These are phyloP conservation scores for Emericellopsis cladophorae DNA, from an alignment of 2,329 filamentous ascomycete species.

Conservation along the genomic window DNA sequence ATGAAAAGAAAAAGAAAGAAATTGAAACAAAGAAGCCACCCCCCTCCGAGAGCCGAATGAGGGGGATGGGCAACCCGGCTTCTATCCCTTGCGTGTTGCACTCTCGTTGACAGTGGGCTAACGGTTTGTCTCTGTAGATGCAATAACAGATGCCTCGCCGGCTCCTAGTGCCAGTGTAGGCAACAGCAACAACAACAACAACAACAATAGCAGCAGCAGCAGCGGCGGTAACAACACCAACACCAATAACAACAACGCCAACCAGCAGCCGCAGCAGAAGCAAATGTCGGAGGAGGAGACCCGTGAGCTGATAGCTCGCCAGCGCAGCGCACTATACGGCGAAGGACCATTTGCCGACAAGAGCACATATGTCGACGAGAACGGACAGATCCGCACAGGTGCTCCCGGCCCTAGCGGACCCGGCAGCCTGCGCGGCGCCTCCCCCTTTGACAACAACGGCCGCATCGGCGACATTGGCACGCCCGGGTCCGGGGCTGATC, in stretches of 20 bases:
- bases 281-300: slow-evolving; percentile 92
- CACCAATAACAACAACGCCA: slow-evolving; percentile 15
- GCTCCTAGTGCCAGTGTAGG: slow-evolving; percentile 10
- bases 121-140: slow-evolving; percentile 32
- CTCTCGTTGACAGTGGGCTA: slow-evolving; percentile 18
- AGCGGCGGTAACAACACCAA: slow-evolving; percentile 3
- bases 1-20: slow-evolving; percentile 14
- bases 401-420: slow-evolving; percentile 53
- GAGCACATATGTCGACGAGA: slow-evolving; percentile 56
- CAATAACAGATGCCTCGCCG: slow-evolving; percentile 28
- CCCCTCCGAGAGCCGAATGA: background rate
- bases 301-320: slow-evolving; percentile 87
- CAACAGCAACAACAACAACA: slow-evolving; percentile 1
- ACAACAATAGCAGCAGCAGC: slow-evolving; percentile 8
- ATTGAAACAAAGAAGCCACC: background rate
- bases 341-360: slow-evolving; percentile 58
- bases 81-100: background rate
- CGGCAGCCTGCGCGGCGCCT: slow-evolving; percentile 58
- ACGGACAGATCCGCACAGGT: slow-evolving; percentile 46
- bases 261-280: slow-evolving; percentile 36
- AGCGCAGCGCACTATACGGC: slow-evolving; percentile 88
- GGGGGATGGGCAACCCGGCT: background rate
- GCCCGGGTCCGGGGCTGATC: slow-evolving; percentile 26
- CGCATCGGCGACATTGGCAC: slow-evolving; percentile 21
- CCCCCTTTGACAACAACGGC: slow-evolving; percentile 66